phyloP scores from a whole-genome alignment of 108 stramenopile species.

The Cyclostephanos tholiformis region DNA sequence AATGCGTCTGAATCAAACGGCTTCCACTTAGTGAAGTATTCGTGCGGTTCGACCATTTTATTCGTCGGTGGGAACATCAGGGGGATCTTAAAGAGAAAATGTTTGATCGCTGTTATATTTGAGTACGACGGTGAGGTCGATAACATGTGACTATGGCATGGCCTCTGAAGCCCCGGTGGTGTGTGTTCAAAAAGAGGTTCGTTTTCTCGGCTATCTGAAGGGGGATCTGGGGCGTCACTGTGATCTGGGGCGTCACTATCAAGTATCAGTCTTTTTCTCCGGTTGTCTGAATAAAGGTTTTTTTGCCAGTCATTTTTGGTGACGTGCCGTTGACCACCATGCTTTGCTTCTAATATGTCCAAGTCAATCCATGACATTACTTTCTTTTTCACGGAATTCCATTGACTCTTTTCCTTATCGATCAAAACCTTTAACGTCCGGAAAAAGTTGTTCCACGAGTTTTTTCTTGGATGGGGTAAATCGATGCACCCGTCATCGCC shows the following conservation, averaged over 20 bases:
- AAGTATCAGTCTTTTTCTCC: no score
- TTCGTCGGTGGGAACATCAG: conserved; percentile 17
- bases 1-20: not conserved
- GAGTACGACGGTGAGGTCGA: not conserved
- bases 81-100: conserved; percentile 9
- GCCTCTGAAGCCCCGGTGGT: not conserved
- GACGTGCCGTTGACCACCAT: conserved; percentile 10
- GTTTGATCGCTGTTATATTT: not conserved
- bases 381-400: conserved; percentile 38
- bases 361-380: conserved; percentile 43
- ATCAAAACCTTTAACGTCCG: not conserved
- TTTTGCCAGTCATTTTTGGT: no score
- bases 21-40: conserved; percentile 29
- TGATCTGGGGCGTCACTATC: no score
- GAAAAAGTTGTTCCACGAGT: not conserved
- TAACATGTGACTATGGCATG: no score
- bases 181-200: not conserved
- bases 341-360: conserved; percentile 16
- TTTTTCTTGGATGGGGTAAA: not conserved
- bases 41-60: conserved; percentile 19
- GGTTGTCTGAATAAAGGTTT: no score
- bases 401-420: no score
- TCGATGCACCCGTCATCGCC: not conserved
- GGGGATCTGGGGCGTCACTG: not conserved
- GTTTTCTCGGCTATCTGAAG: conserved; percentile 6